Evolutionary conservation across 768 basidiomycete species (phyloP).

Genomic region (Psilocybe azurescens): DNA sequence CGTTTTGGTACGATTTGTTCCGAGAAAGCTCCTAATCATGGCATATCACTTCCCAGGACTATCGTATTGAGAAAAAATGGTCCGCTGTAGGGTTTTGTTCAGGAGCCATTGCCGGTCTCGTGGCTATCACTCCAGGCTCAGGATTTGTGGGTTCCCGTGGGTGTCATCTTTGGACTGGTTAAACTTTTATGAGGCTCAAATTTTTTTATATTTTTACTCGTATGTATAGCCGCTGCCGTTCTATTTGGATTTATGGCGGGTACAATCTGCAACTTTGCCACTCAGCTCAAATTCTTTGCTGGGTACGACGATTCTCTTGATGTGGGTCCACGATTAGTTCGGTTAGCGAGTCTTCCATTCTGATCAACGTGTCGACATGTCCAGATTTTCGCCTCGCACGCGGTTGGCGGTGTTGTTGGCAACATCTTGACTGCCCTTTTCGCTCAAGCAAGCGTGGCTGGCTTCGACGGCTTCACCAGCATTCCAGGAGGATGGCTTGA

Average conservation of each 20-base stretch:
- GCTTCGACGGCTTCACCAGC: constrained; percentile 72
- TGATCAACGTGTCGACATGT: constrained; percentile 4
- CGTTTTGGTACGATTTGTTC: background rate
- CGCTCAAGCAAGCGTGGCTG: constrained; percentile 80
- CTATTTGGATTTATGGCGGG: constrained; percentile 87
- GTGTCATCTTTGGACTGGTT: constrained; percentile 28
- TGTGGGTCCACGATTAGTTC: constrained; percentile 44
- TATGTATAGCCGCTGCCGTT: constrained; percentile 70
- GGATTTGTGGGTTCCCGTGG: constrained; percentile 80
- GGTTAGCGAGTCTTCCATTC: constrained; percentile 3
- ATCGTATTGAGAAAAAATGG: constrained; percentile 93
- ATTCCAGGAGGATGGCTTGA: constrained; percentile 91
- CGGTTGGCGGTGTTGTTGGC: constrained; percentile 79
- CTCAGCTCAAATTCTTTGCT: constrained; percentile 87
- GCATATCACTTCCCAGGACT: constrained; percentile 59
- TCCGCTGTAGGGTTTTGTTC: constrained; percentile 95
- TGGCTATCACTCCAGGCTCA: constrained; percentile 86
- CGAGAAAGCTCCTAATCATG: background rate
- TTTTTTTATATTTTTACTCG: background rate
- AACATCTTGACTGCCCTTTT: constrained; percentile 90
- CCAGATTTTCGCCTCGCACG: constrained; percentile 90
- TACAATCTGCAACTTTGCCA: constrained; percentile 91
- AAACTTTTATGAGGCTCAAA: background rate
- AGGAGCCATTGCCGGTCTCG: constrained; percentile 89
- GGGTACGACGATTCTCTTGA: constrained; percentile 84